Evolutionary conservation across 2,329 filamentous ascomycete species (phyloP).

Genomic region (Thyridium curvatum): DNA sequence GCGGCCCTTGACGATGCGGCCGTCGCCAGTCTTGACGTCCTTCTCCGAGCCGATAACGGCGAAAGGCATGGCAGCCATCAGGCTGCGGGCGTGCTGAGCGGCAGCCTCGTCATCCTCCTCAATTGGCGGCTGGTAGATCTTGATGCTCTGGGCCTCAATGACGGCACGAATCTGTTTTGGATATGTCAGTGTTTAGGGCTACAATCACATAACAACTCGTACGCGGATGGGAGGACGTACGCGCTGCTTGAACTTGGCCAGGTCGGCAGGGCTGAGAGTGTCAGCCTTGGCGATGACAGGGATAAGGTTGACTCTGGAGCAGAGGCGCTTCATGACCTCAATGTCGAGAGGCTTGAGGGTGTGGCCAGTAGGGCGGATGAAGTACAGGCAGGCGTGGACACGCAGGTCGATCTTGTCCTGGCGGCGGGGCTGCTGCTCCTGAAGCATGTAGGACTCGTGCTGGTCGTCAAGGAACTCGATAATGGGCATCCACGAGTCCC

Average conservation of each 20-base stretch:
- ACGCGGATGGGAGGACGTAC: conserved; percentile 47
- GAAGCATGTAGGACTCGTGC: conserved; percentile 99
- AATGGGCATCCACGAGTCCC: conserved; percentile 99
- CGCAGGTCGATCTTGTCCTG: conserved; percentile 99
- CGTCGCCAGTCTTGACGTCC: conserved; percentile 94
- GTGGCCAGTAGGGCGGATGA: conserved; percentile 97
- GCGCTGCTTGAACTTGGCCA: conserved; percentile 91
- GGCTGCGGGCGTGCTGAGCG: conserved; percentile 85
- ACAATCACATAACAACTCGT: too few relatives aligned
- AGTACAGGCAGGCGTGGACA: conserved; percentile 97
- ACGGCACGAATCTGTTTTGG: conserved; percentile 74
- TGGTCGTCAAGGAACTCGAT: conserved; percentile 99
- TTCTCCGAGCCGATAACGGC: conserved; percentile 99
- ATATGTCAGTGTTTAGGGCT: conserved; percentile 23
- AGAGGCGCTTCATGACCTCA: conserved; percentile 99
- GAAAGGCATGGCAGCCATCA: conserved; percentile 97
- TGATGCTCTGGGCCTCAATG: conserved; percentile 97
- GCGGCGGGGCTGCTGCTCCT: conserved; percentile 98
- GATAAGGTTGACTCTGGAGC: conserved; percentile 96
- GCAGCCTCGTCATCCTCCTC: conserved; percentile 98
- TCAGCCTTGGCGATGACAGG: conserved; percentile 98
- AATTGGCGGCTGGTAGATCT: conserved; percentile 96
- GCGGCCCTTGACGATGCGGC: conserved; percentile 95
- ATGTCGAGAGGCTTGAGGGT: conserved; percentile 98
- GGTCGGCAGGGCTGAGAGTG: conserved; percentile 86